A percentile compares a stretch with the other conserved stretches of the same genome.
Conservation (phyloP, 495 filamentous ascomycete genomes). For the Echria macrotheca region DNA sequence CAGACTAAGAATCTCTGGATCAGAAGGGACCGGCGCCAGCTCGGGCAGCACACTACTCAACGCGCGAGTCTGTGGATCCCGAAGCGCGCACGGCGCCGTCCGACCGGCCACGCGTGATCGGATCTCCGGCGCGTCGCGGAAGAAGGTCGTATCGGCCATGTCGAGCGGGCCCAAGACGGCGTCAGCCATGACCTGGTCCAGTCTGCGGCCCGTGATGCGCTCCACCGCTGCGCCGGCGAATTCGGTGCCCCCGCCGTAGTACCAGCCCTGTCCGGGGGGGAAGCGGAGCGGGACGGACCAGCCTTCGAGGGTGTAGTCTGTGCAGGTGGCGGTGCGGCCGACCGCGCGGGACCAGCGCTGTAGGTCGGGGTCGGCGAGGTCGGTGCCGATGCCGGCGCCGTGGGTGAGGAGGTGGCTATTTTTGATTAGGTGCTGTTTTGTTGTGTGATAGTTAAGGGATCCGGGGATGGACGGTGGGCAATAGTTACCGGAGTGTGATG, state of each 20-base stretch:
- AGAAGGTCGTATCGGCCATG: background rate
- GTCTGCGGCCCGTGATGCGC: slow-evolving; percentile 12
- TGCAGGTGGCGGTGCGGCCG: slow-evolving; percentile 14
- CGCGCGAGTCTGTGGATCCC: background rate
- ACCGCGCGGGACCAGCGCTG: slow-evolving; percentile 18
- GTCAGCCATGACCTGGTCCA: slow-evolving; percentile 22
- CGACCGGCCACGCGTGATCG: background rate
- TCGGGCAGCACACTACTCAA: background rate
- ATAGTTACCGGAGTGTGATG: slow-evolving; percentile 25
- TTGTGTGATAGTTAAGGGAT: background rate
- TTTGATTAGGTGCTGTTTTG: background rate
- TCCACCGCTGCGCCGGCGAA: slow-evolving; percentile 30
- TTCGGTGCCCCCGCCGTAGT: slow-evolving; percentile 26
- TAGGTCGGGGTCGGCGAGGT: slow-evolving; percentile 22
- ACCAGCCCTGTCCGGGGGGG: slow-evolving; percentile 27
- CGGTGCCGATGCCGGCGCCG: slow-evolving; percentile 24
- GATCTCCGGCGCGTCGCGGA: background rate
- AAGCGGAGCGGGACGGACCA: slow-evolving; percentile 27
- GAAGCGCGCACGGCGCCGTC: background rate
- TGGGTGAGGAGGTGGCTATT: slow-evolving; percentile 29
- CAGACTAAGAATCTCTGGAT: slow-evolving; percentile 11
- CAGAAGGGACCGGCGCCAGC: background rate
- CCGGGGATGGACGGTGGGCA: background rate
- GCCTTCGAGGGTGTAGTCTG: slow-evolving; percentile 21
- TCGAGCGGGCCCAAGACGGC: slow-evolving; percentile 8